Evolutionary conservation across 352 stramenopile species (phyloP).

Genomic region (Globisporangium camurandrum): DNA sequence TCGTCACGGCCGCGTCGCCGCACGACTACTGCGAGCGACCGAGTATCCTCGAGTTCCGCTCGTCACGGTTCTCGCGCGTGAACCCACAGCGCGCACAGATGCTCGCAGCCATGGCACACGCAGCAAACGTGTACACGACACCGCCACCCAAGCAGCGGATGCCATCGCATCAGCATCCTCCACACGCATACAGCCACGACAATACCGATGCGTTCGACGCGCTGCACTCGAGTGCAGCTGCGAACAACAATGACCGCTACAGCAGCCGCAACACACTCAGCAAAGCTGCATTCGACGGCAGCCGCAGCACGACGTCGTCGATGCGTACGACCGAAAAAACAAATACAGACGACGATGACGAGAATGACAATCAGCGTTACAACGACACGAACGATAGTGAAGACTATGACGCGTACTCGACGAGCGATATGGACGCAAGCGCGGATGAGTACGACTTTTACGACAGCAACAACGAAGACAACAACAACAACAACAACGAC

Average conservation of each 20-base stretch:
- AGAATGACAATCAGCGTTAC: slow-evolving; percentile 10
- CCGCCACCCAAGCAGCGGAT: too few relatives aligned
- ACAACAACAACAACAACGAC: slow-evolving; percentile 12
- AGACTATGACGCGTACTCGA: slow-evolving; percentile 1
- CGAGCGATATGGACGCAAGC: background rate
- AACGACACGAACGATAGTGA: slow-evolving; percentile 4
- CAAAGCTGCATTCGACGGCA: background rate
- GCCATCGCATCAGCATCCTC: background rate
- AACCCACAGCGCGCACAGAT: slow-evolving; percentile 46
- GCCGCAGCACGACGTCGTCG: slow-evolving; percentile 11
- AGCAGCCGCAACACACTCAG: background rate
- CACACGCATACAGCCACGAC: background rate
- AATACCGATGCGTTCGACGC: background rate
- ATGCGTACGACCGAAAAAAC: slow-evolving; percentile 14
- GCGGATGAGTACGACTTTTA: slow-evolving; percentile 10
- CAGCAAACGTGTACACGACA: slow-evolving; percentile 9
- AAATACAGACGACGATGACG: slow-evolving; percentile 8
- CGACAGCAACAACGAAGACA: background rate
- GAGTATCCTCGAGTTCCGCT: slow-evolving; percentile 40
- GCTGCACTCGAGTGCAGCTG: too few relatives aligned
- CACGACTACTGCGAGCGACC: slow-evolving; percentile 22
- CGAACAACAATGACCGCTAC: slow-evolving; percentile 1
- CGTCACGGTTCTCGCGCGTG: slow-evolving; percentile 35
- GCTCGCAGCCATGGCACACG: slow-evolving; percentile 21
- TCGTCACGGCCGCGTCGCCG: slow-evolving; percentile 17